Evolutionary conservation across 768 basidiomycete genomes (phyloP).

Genomic region (Trametes meyenii): DNA sequence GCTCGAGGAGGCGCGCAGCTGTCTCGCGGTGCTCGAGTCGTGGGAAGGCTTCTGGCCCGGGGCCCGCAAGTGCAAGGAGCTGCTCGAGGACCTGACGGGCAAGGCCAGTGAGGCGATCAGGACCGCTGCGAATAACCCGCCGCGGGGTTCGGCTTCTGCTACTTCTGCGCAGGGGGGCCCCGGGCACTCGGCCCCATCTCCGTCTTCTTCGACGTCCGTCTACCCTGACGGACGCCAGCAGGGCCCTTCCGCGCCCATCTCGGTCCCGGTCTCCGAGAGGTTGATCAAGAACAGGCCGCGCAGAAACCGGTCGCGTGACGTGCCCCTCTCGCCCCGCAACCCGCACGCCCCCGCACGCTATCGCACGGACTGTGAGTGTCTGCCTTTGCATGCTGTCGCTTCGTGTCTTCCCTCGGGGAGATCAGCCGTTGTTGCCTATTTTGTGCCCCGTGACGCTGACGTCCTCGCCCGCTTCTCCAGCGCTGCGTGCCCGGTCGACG

Average conservation of each 20-base stretch:
- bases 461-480: conserved; percentile 37
- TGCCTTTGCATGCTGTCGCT: conserved; percentile 4
- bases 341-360: conserved; percentile 31
- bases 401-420: conserved; percentile 21
- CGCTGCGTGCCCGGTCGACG: conserved; percentile 72
- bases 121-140: conserved; percentile 28
- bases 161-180: conserved; percentile 13
- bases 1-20: conserved; percentile 81
- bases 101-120: conserved; percentile 72
- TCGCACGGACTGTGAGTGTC: conserved; percentile 37
- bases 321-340: conserved; percentile 33
- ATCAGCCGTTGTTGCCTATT: conserved; percentile 23
- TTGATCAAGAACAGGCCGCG: conserved; percentile 32
- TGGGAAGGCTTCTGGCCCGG: conserved; percentile 92
- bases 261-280: conserved; percentile 28
- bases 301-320: conserved; percentile 38
- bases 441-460: conserved; percentile 18
- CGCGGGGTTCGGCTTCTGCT: conserved; percentile 24
- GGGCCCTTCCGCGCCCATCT: conserved; percentile 21
- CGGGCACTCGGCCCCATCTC: conserved; percentile 21
- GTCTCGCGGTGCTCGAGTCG: conserved; percentile 68
- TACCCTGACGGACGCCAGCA: conserved; percentile 23
- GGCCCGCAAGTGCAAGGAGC: conserved; percentile 83
- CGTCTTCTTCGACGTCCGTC: conserved; percentile 21
- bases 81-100: conserved; percentile 67